Base-by-base conservation (phyloP, 2,329 filamentous ascomycete genomes). In the Hypoxylon sp. region DNA sequence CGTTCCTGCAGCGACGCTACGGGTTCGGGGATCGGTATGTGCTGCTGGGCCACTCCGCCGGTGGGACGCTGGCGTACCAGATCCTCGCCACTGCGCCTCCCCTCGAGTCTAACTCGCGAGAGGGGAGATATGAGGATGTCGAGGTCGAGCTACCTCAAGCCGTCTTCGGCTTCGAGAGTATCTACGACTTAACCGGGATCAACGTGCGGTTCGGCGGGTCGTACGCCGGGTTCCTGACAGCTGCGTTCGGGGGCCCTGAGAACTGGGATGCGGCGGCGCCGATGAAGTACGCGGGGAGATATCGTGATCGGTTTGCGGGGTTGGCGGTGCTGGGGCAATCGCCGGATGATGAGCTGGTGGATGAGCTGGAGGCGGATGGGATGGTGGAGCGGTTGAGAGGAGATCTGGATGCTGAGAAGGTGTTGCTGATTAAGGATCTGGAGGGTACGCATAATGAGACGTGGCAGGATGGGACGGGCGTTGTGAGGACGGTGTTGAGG, bases 51-150 rank as follows among this genome's bases (percentile, higher is more conserved):
- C 90, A 92, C 76, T 88, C 85, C 14, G 89, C 87, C 63, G 90
- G 90, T 51, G 90, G 85, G 2, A 90, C 87, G 3, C 79, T 94
- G 44, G 85, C 87, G 0, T 84, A 89, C 60, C 91, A 94, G 79
- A 77, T 87, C 11, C 78, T 87, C 33, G 86, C 86, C 84, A 80
- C 72, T 47, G 26, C 64, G 14, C 42, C 66, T 5, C 67, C 47
- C 67, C 14, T 26, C 2, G 48, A 19, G 11, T 58, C 48, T 80
- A 77, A 5, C 71, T 74, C 13, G 79, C 78, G 1, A 71, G 71
- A 13, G 22, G 61, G 58, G 17, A 14, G 4, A 52, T 59, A 29
- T 69, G 72, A 10, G 68, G 69, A 0, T 57, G 57, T 17, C 48
- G 48, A 8, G 63, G 72, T 6, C 73, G 78, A 77, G 5, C 75